Evolutionary conservation across 2,329 filamentous ascomycete species (phyloP), one percentile per base, ranked within the genome.

Genomic region (Zymoseptoria passerinii): DNA sequence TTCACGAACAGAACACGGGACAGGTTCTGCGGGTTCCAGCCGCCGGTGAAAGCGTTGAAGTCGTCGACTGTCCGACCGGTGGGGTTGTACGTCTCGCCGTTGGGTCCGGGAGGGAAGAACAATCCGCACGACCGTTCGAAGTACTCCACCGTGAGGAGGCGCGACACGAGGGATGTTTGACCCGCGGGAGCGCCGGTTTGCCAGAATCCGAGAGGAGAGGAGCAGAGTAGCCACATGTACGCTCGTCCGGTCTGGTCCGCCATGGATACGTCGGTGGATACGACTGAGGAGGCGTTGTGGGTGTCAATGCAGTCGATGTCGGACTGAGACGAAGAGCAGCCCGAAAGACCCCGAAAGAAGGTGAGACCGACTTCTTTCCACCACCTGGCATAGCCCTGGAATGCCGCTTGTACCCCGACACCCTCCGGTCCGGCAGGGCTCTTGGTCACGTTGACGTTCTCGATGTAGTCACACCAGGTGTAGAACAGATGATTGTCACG

Each of bases 211-310:
- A 82, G 78, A 18, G 83, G 82, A 67, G 86, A 81, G 66, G 85
- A 85, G 74, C 83, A 86, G 1, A 78, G 73, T 70, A 84, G 76
- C 83, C 83, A 86, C 13, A 74, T 67, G 82, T 82, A 86, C 60
- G 83, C 80, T 0, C 81, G 72, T 61, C 80, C 75, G 35, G 73
- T 65, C 0, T 65, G 55, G 66, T 85, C 84, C 52, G 61, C 61
- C 4, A 80, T 71, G 1, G 70, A 72, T 23, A 66, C 69, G 66
- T 85, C 80, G 2, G 77, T 80, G 70, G 75, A 85, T 2, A 80
- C 62, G 0, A 77, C 73, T 59, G 73, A 81, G n/a, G 71, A 73
- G 7, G 72, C 61, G 63, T 85, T 78, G 68, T 83, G 77, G 1
- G 77, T 80, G 68, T 84, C 73, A 58, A 79, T 78, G 67, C 83